Conservation (phyloP, 495 filamentous ascomycete species). For the Recurvomyces mirabilis region DNA sequence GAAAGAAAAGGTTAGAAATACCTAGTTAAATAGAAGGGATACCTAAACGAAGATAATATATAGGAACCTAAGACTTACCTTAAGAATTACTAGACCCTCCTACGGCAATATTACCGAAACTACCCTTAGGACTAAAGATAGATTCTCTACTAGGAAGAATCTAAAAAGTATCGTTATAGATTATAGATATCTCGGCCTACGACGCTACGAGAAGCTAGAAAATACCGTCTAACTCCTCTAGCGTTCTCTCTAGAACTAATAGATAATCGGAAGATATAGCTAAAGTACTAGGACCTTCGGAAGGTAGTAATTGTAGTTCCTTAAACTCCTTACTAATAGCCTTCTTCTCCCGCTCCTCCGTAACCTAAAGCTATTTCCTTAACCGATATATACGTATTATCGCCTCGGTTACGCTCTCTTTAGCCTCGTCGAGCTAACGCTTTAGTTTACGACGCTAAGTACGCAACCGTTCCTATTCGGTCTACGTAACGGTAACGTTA, state of each 20-base stretch:
- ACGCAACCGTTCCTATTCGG: background rate
- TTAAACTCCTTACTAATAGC: constrained; percentile 2
- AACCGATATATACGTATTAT: background rate
- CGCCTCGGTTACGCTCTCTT: constrained; percentile 1
- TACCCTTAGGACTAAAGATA: background rate
- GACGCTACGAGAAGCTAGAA: background rate
- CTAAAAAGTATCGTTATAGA: background rate
- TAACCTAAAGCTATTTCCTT: background rate
- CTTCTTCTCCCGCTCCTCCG: background rate
- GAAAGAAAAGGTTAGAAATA: too few species aligned
- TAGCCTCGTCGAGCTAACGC: constrained; percentile 1
- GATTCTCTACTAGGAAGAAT: background rate
- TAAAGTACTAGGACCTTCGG: background rate
- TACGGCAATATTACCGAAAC: background rate
- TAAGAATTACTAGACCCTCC: too few species aligned
- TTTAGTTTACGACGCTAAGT: constrained; percentile 2
- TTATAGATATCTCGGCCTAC: background rate
- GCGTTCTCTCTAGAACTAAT: background rate
- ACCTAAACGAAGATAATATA: too few species aligned
- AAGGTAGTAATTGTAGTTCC: background rate
- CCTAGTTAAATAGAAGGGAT: too few species aligned
- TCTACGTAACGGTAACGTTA: background rate
- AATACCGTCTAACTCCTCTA: background rate
- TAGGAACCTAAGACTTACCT: too few species aligned
- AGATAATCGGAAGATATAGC: background rate